Conservation (phyloP, 352 stramenopile genomes). For the Pythium graminicola region DNA sequence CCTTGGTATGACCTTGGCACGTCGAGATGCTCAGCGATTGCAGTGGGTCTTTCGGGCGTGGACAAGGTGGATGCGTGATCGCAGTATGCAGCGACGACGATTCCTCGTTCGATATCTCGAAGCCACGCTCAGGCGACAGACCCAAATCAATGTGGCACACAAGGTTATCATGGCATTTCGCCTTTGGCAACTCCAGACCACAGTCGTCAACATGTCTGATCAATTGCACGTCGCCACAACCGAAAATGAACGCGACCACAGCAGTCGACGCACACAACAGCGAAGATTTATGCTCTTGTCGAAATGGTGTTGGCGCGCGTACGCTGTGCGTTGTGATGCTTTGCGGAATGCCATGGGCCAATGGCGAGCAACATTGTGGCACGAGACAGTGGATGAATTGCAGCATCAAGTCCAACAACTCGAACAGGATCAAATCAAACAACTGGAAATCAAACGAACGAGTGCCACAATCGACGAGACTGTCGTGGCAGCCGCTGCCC, state of each 20-base stretch:
- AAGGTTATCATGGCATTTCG: conserved; percentile 11
- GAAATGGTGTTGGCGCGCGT: conserved; percentile 39
- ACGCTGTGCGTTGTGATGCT: conserved; percentile 24
- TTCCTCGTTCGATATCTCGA: conserved; percentile 17
- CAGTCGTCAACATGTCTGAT: background rate
- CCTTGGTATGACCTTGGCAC: background rate
- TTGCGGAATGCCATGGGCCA: conserved; percentile 16
- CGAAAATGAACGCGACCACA: no score
- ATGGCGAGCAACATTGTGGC: background rate
- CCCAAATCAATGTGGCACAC: background rate
- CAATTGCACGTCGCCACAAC: background rate
- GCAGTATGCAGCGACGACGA: background rate
- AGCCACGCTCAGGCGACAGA: background rate
- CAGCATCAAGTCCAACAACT: background rate
- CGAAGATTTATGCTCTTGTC: conserved; percentile 1
- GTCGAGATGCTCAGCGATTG: background rate
- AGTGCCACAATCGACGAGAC: background rate
- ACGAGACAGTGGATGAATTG: background rate
- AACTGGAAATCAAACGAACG: background rate
- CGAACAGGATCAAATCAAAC: background rate
- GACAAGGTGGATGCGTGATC: background rate
- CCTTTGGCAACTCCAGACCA: conserved; percentile 9
- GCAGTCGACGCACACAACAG: background rate
- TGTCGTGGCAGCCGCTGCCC: background rate
- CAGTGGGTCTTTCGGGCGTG: conserved; percentile 6